Percentiles rank a stretch among this genome's conserved stretches.
These are phyloP conservation scores for Kwoniella sp. DNA, from an alignment of 768 basidiomycete genomes.

Conservation along the genomic window DNA sequence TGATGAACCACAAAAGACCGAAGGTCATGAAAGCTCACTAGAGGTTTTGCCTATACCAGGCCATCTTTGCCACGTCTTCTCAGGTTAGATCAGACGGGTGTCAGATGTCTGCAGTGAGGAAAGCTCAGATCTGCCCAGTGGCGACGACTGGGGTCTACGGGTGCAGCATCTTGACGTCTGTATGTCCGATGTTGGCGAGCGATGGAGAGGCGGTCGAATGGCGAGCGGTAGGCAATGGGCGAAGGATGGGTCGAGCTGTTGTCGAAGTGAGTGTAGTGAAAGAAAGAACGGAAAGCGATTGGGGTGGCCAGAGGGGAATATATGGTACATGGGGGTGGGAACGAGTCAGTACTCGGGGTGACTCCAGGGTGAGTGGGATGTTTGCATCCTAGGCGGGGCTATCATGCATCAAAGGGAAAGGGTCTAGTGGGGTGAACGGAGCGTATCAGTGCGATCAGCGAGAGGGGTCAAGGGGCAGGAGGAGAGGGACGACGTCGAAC, in stretches of 20 bases:
- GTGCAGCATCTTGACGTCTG: constrained; percentile 9
- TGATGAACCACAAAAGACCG: constrained; percentile 16
- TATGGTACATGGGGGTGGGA: background rate
- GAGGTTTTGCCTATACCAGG: constrained; percentile 10
- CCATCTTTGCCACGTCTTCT: constrained; percentile 15
- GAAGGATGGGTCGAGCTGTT: constrained; percentile 1
- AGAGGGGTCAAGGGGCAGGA: too few species aligned
- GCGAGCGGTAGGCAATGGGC: background rate
- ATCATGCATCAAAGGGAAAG: too few species aligned
- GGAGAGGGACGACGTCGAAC: too few species aligned
- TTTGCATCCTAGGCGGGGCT: too few species aligned
- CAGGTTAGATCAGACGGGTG: constrained; percentile 10
- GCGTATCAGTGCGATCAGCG: too few species aligned
- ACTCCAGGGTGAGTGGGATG: background rate
- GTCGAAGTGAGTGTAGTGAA: constrained; percentile 1
- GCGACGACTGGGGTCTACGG: background rate
- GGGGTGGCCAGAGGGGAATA: background rate
- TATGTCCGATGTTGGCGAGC: too few species aligned
- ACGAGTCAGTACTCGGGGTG: too few species aligned
- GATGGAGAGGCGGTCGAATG: background rate
- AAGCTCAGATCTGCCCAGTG: background rate
- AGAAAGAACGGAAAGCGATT: constrained; percentile 1
- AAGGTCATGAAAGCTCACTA: constrained; percentile 20
- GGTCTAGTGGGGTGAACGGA: too few species aligned
- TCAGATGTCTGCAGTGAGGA: constrained; percentile 13